phyloP scores from a whole-genome alignment of 164 flowering plant species.

The Aristolochia californica region DNA sequence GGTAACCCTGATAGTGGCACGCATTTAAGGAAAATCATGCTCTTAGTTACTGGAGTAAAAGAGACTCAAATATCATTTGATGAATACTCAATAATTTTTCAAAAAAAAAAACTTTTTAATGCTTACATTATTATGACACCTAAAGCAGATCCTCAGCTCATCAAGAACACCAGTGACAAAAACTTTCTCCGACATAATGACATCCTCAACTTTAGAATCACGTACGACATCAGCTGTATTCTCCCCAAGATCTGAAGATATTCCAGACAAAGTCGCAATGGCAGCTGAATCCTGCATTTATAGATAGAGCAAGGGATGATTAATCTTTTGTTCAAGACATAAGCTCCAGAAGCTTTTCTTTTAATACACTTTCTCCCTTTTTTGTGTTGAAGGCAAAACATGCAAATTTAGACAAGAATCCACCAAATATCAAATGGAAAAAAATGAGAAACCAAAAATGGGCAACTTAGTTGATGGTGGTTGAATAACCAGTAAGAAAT shows the following conservation, averaged over 20 bases:
- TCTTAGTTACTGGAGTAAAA: neutral
- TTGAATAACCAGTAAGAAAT: no score
- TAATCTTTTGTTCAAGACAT: neutral
- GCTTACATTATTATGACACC: slow-evolving; percentile 41
- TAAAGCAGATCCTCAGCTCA: slow-evolving; percentile 74
- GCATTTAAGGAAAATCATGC: neutral
- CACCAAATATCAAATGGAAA: no score
- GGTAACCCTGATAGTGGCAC: slow-evolving; percentile 29
- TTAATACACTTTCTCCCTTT: no score
- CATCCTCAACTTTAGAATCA: slow-evolving; percentile 16
- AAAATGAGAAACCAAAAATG: no score
- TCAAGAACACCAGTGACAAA: slow-evolving; percentile 80
- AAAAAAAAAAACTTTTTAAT: no score
- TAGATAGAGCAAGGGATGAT: neutral
- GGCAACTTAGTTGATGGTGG: no score
- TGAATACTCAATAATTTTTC: no score
- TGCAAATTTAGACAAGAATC: no score
- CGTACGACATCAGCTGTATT: slow-evolving; percentile 27
- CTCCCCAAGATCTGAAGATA: slow-evolving; percentile 58
- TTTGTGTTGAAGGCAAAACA: no score
- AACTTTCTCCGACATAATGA: slow-evolving; percentile 36
- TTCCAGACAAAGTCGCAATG: slow-evolving; percentile 53
- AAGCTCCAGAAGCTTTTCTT: no score
- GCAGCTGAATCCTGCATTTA: slow-evolving; percentile 60
- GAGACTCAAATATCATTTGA: neutral